Conservation (phyloP, 768 basidiomycete genomes). For the Rossbeevera mucosa region DNA sequence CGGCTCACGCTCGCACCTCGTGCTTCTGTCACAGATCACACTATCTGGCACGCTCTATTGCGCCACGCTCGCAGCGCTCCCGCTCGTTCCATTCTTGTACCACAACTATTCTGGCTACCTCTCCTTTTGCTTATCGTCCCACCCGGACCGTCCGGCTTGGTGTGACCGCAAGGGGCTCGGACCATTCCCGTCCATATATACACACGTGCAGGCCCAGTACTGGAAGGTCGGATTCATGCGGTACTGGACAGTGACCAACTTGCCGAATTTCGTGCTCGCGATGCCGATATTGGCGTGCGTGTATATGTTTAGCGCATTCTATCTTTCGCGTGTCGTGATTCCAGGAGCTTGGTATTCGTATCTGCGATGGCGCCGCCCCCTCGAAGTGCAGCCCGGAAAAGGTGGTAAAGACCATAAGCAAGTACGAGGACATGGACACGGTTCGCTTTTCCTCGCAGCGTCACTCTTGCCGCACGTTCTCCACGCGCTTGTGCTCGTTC, state of each 20-base stretch:
- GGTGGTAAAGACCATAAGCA: no score
- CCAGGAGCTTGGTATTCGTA: neutral
- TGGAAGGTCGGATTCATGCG: slow-evolving; percentile 84
- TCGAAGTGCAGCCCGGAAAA: neutral
- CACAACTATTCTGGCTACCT: slow-evolving; percentile 68
- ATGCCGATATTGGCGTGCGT: slow-evolving; percentile 61
- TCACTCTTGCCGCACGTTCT: slow-evolving; percentile 67
- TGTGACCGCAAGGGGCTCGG: slow-evolving; percentile 38
- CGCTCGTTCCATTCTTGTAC: slow-evolving; percentile 61
- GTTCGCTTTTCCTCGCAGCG: slow-evolving; percentile 30
- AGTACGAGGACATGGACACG: no score
- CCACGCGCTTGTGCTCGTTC: slow-evolving; percentile 60
- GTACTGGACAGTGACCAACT: slow-evolving; percentile 80
- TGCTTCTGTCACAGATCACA: slow-evolving; percentile 29
- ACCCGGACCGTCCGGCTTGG: slow-evolving; percentile 47
- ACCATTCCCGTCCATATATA: slow-evolving; percentile 67
- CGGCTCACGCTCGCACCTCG: neutral
- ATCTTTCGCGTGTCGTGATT: slow-evolving; percentile 12
- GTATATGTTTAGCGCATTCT: slow-evolving; percentile 29
- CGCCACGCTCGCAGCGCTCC: slow-evolving; percentile 39
- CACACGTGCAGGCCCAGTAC: slow-evolving; percentile 74
- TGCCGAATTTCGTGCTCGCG: slow-evolving; percentile 85
- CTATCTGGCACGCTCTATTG: slow-evolving; percentile 33
- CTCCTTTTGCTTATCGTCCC: slow-evolving; percentile 53
- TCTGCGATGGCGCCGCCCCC: neutral